phyloP scores from a whole-genome alignment of 345 rosid species.

The Cardiospermum halicacabum region DNA sequence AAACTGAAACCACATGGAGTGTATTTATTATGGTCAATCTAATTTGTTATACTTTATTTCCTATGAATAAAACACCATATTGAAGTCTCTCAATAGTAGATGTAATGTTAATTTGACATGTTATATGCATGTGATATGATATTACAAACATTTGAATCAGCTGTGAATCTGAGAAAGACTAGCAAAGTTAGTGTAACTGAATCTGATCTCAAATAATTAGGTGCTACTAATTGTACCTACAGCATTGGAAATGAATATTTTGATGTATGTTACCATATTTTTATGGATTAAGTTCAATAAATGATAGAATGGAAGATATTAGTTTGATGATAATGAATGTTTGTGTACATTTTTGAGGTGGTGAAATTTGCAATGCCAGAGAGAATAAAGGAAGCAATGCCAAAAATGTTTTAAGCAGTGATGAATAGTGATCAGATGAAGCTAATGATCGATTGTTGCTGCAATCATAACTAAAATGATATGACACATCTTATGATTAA shows the following conservation, averaged over 20 bases:
- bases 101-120: not conserved
- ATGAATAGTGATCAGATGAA: conserved; percentile 42
- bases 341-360: conserved; percentile 19
- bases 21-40: conserved; percentile 48
- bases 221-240: conserved; percentile 56
- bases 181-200: conserved; percentile 68
- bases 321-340: too few relatives aligned
- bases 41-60: too few relatives aligned
- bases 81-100: not conserved
- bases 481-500: too few relatives aligned
- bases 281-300: too few relatives aligned
- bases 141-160: conserved; percentile 75
- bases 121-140: not conserved
- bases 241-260: conserved; percentile 69
- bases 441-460: conserved; percentile 38
- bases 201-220: conserved; percentile 56
- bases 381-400: conserved; percentile 43
- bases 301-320: too few relatives aligned
- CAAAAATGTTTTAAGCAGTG: conserved; percentile 40
- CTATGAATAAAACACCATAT: not conserved
- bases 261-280: too few relatives aligned
- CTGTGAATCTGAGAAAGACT: conserved; percentile 56
- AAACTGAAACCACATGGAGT: conserved; percentile 59
- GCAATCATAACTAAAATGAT: conserved; percentile 36
- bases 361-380: conserved; percentile 37